Base-by-base conservation (phyloP, 805 yeast genomes). In the Helenozyma baotianmanensis region DNA sequence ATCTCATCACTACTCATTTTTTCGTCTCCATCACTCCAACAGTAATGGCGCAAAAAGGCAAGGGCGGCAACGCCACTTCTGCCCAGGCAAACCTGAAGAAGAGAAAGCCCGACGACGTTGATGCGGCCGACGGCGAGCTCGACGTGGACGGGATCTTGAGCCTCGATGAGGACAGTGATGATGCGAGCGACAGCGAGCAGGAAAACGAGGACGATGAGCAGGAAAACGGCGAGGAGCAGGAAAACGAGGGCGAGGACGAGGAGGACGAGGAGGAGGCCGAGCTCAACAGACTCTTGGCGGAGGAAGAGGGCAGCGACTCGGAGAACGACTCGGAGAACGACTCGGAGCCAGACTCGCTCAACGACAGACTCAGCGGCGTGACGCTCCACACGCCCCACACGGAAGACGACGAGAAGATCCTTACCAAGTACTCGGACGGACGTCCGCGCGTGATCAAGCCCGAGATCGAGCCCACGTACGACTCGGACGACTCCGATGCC, bases 401-500 rank as follows among this genome's bases (percentile, higher is more conserved):
- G 14, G 57, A 51, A 6, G 62, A 59, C 15, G 54, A 64, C 15
- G 55, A 57, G 22, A 59, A 62, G 12, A 38, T 58, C 12, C 55
- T 47, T 25, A 66, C 82, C 15, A 70, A 69, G 45, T 82, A 64
- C 51, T 72, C 88, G 1, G 96, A 90, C 58, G 97, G 97, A 7
- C 64, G 72, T 23, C 77, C 78, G n/a, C 70, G 97, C 53, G 58
- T 80, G 5, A 68, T 89, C 35, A 78, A 74, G 49, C 96, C 96
- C 3, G 97, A 88, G 53, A 90, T 92, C 40, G 84, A 87, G 23
- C 97, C 98, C 5, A 78, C 77, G n/a, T 92, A 90, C 56, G 96
- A 90, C 54, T 77, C 88, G 43, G 98, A 92, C 61, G 98, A 92
- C 53, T 78, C 88, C 47, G 97, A 89, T 53, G 74, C 78, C 41